phyloP scores from a whole-genome alignment of 768 basidiomycete species.

The Fistulinella prunicolor region DNA sequence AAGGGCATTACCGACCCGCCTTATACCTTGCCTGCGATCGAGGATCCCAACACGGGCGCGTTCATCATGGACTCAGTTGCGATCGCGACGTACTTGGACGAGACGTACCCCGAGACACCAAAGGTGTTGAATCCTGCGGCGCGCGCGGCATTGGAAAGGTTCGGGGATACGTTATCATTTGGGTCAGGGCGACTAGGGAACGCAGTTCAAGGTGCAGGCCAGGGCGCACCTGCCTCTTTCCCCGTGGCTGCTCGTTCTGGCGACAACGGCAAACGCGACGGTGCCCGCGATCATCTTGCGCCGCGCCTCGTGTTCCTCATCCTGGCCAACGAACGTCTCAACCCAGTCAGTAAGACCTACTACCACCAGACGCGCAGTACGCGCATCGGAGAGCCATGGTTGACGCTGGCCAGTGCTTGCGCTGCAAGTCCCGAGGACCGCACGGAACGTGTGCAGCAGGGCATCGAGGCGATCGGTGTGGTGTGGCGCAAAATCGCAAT shows the following conservation, averaged over 20 bases:
- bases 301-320: conserved; percentile 22
- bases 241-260: too few relatives aligned
- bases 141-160: conserved; percentile 32
- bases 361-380: conserved; percentile 38
- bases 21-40: conserved; percentile 49
- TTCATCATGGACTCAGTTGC: conserved; percentile 40
- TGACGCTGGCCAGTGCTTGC: conserved; percentile 21
- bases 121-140: conserved; percentile 36
- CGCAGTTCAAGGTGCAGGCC: too few relatives aligned
- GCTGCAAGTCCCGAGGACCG: conserved; percentile 27
- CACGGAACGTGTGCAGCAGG: conserved; percentile 20
- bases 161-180: conserved; percentile 17
- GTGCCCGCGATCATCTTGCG: not conserved
- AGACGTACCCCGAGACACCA: conserved; percentile 44
- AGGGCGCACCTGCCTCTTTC: too few relatives aligned
- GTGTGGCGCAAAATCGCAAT: conserved; percentile 25
- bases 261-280: not conserved
- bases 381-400: conserved; percentile 37
- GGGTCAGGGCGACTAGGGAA: not conserved
- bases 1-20: conserved; percentile 23
- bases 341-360: conserved; percentile 34
- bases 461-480: conserved; percentile 16
- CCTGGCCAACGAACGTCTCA: conserved; percentile 26
- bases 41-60: conserved; percentile 40
- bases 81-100: conserved; percentile 53